phyloP scores from a whole-genome alignment of 2,329 filamentous ascomycete species.

The Diplocarpon rosae region DNA sequence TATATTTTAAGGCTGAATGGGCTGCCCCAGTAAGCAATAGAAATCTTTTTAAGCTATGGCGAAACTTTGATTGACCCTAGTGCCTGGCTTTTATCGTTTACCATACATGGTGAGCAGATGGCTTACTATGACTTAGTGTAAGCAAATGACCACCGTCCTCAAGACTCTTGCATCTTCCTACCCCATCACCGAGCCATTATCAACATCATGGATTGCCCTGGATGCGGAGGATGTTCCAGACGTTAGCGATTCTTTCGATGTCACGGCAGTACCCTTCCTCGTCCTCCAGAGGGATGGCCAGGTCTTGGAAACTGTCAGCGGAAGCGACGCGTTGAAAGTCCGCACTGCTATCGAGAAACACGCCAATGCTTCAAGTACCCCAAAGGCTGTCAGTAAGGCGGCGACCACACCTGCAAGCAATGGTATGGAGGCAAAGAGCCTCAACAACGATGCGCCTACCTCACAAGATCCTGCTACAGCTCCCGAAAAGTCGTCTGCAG shows the following conservation, averaged over 20 bases:
- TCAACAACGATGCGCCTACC: constrained; percentile 19
- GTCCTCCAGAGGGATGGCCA: constrained; percentile 68
- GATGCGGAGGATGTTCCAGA: constrained; percentile 93
- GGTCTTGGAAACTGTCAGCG: constrained; percentile 76
- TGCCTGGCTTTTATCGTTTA: neutral
- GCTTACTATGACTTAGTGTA: constrained; percentile 39
- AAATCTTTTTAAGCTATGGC: neutral
- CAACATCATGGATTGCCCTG: constrained; percentile 75
- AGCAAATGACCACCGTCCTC: constrained; percentile 84
- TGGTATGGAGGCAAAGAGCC: constrained; percentile 32
- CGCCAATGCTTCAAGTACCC: constrained; percentile 31
- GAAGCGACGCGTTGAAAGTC: constrained; percentile 79
- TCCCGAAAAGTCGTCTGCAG: constrained; percentile 24
- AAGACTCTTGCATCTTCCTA: constrained; percentile 79
- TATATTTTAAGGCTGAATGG: constrained; percentile 96
- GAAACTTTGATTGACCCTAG: neutral
- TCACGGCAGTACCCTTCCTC: constrained; percentile 87
- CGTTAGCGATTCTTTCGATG: constrained; percentile 83
- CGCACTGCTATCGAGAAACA: constrained; percentile 77
- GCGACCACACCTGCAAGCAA: constrained; percentile 25
- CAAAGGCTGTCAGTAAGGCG: constrained; percentile 7
- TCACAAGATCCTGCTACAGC: constrained; percentile 18
- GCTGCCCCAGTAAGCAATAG: constrained; percentile 52
- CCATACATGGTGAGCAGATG: neutral
- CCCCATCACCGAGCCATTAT: constrained; percentile 52